Evolutionary conservation across 2,329 filamentous ascomycete species (phyloP).

Genomic region (Alternaria incomplexa): DNA sequence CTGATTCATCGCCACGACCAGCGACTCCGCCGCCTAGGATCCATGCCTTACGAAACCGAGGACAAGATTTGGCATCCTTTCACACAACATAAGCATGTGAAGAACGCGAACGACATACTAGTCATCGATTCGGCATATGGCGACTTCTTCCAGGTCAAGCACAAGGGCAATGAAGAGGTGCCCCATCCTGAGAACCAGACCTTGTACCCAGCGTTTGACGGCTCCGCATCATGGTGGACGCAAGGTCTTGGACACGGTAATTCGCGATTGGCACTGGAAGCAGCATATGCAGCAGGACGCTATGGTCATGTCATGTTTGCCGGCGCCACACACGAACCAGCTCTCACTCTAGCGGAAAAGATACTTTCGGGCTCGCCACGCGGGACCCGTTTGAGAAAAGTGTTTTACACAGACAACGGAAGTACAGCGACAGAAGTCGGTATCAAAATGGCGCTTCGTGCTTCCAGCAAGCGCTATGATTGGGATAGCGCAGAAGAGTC

Average conservation of each 20-base stretch:
- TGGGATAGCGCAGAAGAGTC: constrained; percentile 65
- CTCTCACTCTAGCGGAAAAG: constrained; percentile 69
- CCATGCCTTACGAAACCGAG: constrained; percentile 65
- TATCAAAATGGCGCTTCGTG: constrained; percentile 82
- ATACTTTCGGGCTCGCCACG: constrained; percentile 62
- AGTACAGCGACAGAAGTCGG: constrained; percentile 85
- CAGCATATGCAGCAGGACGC: constrained; percentile 79
- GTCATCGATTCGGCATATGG: constrained; percentile 82
- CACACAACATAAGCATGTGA: constrained; percentile 75
- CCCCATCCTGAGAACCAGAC: constrained; percentile 41
- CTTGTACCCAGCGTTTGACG: constrained; percentile 75
- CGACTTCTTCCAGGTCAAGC: constrained; percentile 73
- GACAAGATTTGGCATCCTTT: constrained; percentile 81
- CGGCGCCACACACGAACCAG: constrained; percentile 78
- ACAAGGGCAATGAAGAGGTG: constrained; percentile 35
- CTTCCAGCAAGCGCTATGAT: constrained; percentile 69
- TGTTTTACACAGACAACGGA: constrained; percentile 85
- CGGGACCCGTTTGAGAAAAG: constrained; percentile 70
- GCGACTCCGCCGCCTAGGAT: constrained; percentile 65
- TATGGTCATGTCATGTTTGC: constrained; percentile 93
- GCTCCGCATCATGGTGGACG: constrained; percentile 90
- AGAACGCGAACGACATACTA: constrained; percentile 66
- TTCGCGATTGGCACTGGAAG: constrained; percentile 71
- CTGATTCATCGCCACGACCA: constrained; percentile 62
- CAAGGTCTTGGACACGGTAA: constrained; percentile 82